These are phyloP conservation scores for Saccharomyces hybrid DNA, from an alignment of 1,139 yeast species.

Conservation along the genomic window DNA sequence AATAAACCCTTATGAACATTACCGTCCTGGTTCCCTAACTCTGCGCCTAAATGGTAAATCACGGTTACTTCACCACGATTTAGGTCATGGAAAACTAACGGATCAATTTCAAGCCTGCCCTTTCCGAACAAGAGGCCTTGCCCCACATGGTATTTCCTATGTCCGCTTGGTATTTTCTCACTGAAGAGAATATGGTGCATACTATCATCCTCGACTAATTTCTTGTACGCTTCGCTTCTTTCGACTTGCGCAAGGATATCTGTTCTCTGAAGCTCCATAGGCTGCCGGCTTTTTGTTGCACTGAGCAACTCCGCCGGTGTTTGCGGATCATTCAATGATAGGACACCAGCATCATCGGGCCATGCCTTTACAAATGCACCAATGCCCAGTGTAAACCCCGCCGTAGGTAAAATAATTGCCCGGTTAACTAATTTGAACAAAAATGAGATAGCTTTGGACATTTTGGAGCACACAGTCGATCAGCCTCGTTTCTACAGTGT, in stretches of 20 bases:
- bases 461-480: neutral
- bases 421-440: constrained; percentile 12
- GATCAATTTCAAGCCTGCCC: constrained; percentile 57
- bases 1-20: constrained; percentile 82
- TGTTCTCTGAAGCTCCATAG: constrained; percentile 17
- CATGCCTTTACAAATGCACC: constrained; percentile 27
- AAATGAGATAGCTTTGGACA: neutral
- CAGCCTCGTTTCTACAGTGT: neutral
- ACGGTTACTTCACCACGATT: constrained; percentile 44
- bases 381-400: constrained; percentile 28
- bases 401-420: constrained; percentile 22
- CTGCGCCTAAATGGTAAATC: constrained; percentile 64
- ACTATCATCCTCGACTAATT: constrained; percentile 11
- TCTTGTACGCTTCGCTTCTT: constrained; percentile 11
- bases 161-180: constrained; percentile 50
- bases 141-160: constrained; percentile 54
- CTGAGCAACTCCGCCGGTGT: neutral
- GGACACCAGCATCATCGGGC: constrained; percentile 26
- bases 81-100: constrained; percentile 49
- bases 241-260: constrained; percentile 22
- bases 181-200: constrained; percentile 24
- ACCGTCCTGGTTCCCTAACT: constrained; percentile 54
- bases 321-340: constrained; percentile 16
- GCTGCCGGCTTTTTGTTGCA: constrained; percentile 6
- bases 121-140: constrained; percentile 61